phyloP scores from a whole-genome alignment of 2,329 filamentous ascomycete genomes.

The Penicillium decumbens region DNA sequence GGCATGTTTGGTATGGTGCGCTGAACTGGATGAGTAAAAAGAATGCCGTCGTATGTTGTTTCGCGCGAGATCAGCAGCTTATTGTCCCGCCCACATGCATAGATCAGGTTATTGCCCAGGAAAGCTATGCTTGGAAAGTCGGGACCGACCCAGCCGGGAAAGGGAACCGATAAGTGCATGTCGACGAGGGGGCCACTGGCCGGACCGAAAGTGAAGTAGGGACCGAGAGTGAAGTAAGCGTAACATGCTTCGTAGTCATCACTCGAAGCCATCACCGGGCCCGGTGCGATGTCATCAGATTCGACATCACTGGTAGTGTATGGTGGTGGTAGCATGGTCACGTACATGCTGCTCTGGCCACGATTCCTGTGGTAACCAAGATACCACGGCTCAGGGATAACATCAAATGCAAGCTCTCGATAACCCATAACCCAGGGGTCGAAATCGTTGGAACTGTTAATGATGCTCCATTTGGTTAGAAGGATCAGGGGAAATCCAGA shows the following conservation, averaged over 20 bases:
- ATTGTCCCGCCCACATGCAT: not conserved
- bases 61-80: not conserved
- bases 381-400: not conserved
- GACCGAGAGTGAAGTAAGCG: too few relatives aligned
- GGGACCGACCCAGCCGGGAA: not conserved
- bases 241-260: too few relatives aligned
- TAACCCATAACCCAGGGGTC: not conserved
- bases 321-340: too few relatives aligned
- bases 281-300: too few relatives aligned
- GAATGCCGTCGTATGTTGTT: not conserved
- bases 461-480: not conserved
- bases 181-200: not conserved
- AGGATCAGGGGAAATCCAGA: too few relatives aligned
- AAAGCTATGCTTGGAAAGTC: not conserved
- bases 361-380: not conserved
- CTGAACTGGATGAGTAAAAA: not conserved
- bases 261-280: too few relatives aligned
- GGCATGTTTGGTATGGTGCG: not conserved
- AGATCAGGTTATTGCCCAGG: not conserved
- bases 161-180: not conserved
- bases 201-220: not conserved
- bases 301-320: too few relatives aligned
- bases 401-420: not conserved
- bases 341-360: conserved; percentile 1
- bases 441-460: not conserved